Conservation (phyloP, 1,284 basidiomycete genomes). For the Mycena citricolor region DNA sequence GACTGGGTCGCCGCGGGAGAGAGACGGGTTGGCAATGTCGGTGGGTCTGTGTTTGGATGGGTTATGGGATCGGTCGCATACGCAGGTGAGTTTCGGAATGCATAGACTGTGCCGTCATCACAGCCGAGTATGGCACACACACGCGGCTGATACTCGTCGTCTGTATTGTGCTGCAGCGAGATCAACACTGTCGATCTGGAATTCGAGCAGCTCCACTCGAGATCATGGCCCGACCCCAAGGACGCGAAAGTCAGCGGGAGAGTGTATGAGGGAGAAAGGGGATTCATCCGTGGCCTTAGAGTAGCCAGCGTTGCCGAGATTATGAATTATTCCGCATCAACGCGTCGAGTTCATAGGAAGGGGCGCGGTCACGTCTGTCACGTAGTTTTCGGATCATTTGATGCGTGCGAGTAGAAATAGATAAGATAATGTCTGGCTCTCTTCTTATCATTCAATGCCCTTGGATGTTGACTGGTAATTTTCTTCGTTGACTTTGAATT, state of each 20-base stretch:
- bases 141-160: no score
- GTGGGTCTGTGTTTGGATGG: not conserved
- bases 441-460: no score
- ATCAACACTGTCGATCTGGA: slow-evolving; percentile 10
- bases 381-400: no score
- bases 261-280: slow-evolving; percentile 20
- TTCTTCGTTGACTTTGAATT: no score
- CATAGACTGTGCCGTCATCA: slow-evolving; percentile 21
- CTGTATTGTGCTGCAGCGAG: not conserved
- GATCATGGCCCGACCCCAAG: slow-evolving; percentile 4
- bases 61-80: slow-evolving; percentile 7
- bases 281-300: slow-evolving; percentile 25
- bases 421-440: no score
- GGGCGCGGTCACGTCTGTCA: no score
- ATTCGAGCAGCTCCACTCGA: slow-evolving; percentile 15
- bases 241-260: slow-evolving; percentile 22
- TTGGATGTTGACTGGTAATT: no score
- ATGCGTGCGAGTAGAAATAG: no score
- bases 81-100: slow-evolving; percentile 13
- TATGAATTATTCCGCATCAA: no score
- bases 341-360: no score
- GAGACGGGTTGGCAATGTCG: slow-evolving; percentile 25
- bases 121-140: slow-evolving; percentile 17
- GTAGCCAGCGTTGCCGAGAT: slow-evolving; percentile 19
- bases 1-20: slow-evolving; percentile 28